Conservation (phyloP, 495 filamentous ascomycete species). For the Niebla homalea region DNA sequence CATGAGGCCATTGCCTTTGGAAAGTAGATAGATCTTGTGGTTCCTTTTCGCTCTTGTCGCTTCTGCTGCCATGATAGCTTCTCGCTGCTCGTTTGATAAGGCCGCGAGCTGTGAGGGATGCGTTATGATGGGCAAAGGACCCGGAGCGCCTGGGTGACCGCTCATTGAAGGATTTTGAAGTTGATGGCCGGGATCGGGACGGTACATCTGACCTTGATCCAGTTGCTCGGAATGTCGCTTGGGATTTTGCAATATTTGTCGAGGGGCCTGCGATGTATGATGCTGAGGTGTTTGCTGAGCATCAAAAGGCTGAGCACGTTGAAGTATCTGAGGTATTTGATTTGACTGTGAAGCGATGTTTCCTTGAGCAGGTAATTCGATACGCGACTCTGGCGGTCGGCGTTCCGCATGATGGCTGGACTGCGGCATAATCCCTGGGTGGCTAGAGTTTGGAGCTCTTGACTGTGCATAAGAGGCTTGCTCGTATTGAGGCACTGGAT, state of each 20-base stretch:
- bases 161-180: slow-evolving; percentile 18
- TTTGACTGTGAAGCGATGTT: slow-evolving; percentile 22
- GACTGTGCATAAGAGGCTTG: slow-evolving; percentile 6
- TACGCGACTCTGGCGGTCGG: slow-evolving; percentile 4
- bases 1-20: slow-evolving; percentile 93
- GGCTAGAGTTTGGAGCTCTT: too few relatives aligned
- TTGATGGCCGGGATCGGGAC: slow-evolving; percentile 6
- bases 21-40: slow-evolving; percentile 91
- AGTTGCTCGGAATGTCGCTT: slow-evolving; percentile 27
- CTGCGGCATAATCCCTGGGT: neutral
- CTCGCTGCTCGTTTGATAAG: slow-evolving; percentile 65
- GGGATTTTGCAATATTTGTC: slow-evolving; percentile 37
- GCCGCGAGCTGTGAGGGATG: slow-evolving; percentile 62
- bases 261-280: slow-evolving; percentile 23
- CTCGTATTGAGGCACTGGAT: slow-evolving; percentile 34
- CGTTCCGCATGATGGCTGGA: too few relatives aligned
- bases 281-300: slow-evolving; percentile 21
- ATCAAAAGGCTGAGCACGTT: slow-evolving; percentile 23
- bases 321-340: slow-evolving; percentile 23
- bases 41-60: slow-evolving; percentile 93
- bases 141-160: slow-evolving; percentile 12
- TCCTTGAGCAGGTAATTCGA: slow-evolving; percentile 4
- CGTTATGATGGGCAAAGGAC: slow-evolving; percentile 40
- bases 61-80: slow-evolving; percentile 72
- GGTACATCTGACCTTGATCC: slow-evolving; percentile 18